Percentiles rank a stretch among this genome's conserved stretches.
These are phyloP conservation scores for Globisporangium nodosum DNA, from an alignment of 352 stramenopile genomes.

Conservation along the genomic window DNA sequence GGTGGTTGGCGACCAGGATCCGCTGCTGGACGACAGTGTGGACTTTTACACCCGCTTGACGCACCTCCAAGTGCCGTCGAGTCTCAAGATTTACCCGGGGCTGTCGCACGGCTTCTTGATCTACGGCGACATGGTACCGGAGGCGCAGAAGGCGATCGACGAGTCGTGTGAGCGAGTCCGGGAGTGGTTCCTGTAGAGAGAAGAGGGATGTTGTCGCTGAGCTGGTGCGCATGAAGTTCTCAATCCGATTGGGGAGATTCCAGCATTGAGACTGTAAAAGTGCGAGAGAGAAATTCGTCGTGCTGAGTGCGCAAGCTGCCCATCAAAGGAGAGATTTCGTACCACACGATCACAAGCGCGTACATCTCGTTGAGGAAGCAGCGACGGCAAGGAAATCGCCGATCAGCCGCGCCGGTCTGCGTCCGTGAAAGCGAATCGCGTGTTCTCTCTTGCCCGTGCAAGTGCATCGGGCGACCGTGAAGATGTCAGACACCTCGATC, in stretches of 20 bases:
- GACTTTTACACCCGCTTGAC: constrained; percentile 87
- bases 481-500: no score
- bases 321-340: background rate
- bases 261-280: background rate
- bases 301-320: background rate
- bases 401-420: no score
- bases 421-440: no score
- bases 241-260: background rate
- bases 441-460: no score
- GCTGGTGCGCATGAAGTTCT: no score
- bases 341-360: no score
- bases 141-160: constrained; percentile 75
- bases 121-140: constrained; percentile 76
- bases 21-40: constrained; percentile 85
- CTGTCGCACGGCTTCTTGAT: constrained; percentile 87
- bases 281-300: no score
- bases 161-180: constrained; percentile 77
- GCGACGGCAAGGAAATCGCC: no score
- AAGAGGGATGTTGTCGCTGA: background rate
- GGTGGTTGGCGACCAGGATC: constrained; percentile 82
- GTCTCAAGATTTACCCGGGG: constrained; percentile 80
- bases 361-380: no score
- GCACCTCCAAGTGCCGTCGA: constrained; percentile 68
- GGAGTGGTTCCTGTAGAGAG: constrained; percentile 31
- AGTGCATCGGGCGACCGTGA: no score